These are phyloP conservation scores for Suhomyces wounanorum DNA, from an alignment of 1,139 yeast genomes.

Conservation along the genomic window DNA sequence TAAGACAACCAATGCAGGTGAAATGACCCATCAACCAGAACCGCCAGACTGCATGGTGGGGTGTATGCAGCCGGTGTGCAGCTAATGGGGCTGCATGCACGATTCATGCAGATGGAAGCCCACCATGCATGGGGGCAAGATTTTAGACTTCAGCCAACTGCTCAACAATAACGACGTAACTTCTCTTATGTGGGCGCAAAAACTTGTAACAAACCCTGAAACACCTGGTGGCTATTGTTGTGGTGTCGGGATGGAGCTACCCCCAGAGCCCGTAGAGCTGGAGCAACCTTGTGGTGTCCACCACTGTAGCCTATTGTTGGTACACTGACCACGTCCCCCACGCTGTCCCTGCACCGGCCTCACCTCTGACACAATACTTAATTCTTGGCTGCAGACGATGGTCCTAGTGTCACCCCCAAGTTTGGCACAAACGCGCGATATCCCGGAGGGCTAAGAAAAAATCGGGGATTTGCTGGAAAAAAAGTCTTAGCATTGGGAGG, in stretches of 20 bases:
- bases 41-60: neutral
- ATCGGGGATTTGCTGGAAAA: neutral
- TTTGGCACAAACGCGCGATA: neutral
- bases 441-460: slow-evolving; percentile 7
- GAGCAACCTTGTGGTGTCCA: no score
- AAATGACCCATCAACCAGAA: neutral
- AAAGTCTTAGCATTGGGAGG: neutral
- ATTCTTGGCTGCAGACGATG: neutral
- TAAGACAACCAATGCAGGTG: neutral
- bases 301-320: no score
- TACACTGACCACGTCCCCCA: neutral
- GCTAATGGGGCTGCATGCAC: neutral
- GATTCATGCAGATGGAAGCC: neutral
- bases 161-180: neutral
- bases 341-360: neutral
- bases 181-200: no score
- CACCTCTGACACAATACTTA: neutral
- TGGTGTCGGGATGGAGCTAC: no score
- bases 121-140: neutral
- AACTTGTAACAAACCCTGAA: no score
- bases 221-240: no score
- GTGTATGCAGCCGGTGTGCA: neutral
- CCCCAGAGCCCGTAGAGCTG: no score
- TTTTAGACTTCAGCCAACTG: neutral
- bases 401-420: neutral